Evolutionary conservation across 768 basidiomycete genomes (phyloP).

Genomic region (Naganishia onofrii): DNA sequence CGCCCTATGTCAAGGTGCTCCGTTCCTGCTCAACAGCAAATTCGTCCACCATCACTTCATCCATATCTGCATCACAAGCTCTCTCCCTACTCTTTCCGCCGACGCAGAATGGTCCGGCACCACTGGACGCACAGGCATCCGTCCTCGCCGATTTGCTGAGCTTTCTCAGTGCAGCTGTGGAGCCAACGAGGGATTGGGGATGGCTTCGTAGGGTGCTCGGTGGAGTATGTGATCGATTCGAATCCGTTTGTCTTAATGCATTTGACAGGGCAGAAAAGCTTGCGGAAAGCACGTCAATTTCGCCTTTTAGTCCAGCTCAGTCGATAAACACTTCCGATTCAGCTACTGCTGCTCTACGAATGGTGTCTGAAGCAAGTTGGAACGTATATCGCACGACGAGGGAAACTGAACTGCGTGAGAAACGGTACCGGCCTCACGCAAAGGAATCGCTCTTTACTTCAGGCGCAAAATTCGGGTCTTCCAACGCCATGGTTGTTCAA

Average conservation of each 20-base stretch:
- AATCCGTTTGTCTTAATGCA: slow-evolving; percentile 74
- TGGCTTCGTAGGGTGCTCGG: slow-evolving; percentile 65
- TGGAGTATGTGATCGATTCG: slow-evolving; percentile 80
- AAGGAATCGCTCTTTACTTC: not conserved
- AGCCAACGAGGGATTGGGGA: slow-evolving; percentile 70
- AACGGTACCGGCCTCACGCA: not conserved
- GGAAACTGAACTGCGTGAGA: slow-evolving; percentile 9
- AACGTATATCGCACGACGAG: slow-evolving; percentile 60
- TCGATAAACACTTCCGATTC: not conserved
- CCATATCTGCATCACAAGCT: slow-evolving; percentile 36
- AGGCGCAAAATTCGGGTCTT: not conserved
- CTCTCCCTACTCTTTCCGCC: slow-evolving; percentile 61
- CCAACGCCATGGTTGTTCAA: not conserved
- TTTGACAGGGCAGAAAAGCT: slow-evolving; percentile 67
- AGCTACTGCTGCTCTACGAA: slow-evolving; percentile 61
- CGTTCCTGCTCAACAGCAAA: slow-evolving; percentile 61
- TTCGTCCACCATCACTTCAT: slow-evolving; percentile 53
- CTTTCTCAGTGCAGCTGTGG: slow-evolving; percentile 69
- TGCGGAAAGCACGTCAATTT: slow-evolving; percentile 46
- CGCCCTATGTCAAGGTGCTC: slow-evolving; percentile 51
- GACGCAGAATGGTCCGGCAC: slow-evolving; percentile 41
- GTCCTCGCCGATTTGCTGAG: slow-evolving; percentile 68
- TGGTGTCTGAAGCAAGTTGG: slow-evolving; percentile 81
- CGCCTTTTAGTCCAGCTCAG: not conserved
- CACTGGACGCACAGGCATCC: slow-evolving; percentile 63